Base-by-base conservation (phyloP, 495 filamentous ascomycete species). In the Neurospora tetrasperma region DNA sequence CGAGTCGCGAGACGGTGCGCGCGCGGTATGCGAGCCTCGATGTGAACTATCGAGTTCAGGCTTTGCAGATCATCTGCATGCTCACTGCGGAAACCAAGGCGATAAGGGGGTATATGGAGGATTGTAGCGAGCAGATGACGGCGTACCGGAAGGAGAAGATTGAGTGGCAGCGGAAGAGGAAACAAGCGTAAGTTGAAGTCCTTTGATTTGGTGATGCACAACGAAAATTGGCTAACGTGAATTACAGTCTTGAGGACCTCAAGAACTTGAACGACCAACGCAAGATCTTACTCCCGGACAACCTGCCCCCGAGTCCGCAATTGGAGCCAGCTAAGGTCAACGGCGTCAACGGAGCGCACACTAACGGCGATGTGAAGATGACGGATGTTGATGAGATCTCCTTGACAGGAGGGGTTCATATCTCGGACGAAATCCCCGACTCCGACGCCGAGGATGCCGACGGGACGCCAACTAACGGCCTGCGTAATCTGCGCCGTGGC, bases 71-170 rank as follows among this genome's bases (percentile, higher is more conserved):
- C 23, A 86, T 98, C 71, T 93, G 92, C 77, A 91, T 94, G 84
- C 87, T 98, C 69, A 92, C 91, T n/a, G 83, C 94, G 68, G 90
- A 93, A 75, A 97, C 95, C 4, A 92, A 91, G 78, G 90, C 91
- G 3, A 88, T 98, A 72, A 89, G 93, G 44, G 89, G 89, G 18
- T 97, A 96, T 77, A 91, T 99, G 83, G 94, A 97, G 73, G 90
- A 94, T 74, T 96, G 94, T 81, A 91, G 90, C 68, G 91, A 94
- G 74, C 89, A 92, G 72, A 97, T 98, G 96, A 99, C 96, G 4
- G 89, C 88, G 54, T 91, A 94, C 77, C 88, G 96, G 23, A 99
- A 98, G 81, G 92, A 96, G 80, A 98, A 97, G 82, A 97, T 97
- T 72, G 92, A 97, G 75, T 90, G 89, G 79, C 96, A 98, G 80